Conservation (phyloP, 1,284 basidiomycete genomes). For the Apiotrichum akiyoshidainum region DNA sequence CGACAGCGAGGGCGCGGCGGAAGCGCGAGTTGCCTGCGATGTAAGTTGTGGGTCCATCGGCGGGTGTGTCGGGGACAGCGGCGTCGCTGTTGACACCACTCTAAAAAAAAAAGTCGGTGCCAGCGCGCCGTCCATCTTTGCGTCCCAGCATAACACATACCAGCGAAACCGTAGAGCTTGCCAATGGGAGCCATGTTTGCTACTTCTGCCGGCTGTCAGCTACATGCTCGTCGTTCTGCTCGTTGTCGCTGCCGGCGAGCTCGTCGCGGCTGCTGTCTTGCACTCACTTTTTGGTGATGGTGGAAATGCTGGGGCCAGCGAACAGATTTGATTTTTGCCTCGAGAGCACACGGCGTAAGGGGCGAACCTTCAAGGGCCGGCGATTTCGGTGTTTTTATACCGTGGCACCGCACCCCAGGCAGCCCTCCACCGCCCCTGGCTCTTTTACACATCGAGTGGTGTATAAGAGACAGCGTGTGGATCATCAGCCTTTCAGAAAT, state of each 20-base stretch:
- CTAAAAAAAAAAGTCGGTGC: neutral
- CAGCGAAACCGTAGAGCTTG: slow-evolving; percentile 40
- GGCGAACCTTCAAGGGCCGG: too few relatives aligned
- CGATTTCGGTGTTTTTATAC: too few relatives aligned
- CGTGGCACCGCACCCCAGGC: too few relatives aligned
- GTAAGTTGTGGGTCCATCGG: neutral
- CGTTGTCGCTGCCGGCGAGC: neutral
- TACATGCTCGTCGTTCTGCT: neutral
- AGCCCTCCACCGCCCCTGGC: too few relatives aligned
- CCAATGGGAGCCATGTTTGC: slow-evolving; percentile 38
- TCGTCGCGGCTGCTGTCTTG: neutral
- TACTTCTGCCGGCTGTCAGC: neutral
- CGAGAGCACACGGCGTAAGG: too few relatives aligned
- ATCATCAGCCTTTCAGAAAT: too few relatives aligned
- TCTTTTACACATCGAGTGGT: too few relatives aligned
- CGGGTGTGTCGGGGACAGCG: too few relatives aligned
- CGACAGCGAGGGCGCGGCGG: slow-evolving; percentile 66
- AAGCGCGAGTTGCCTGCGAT: slow-evolving; percentile 47
- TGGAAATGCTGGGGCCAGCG: neutral
- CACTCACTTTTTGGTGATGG: slow-evolving; percentile 21
- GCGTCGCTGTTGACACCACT: too few relatives aligned
- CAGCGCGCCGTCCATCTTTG: neutral
- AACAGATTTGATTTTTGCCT: too few relatives aligned
- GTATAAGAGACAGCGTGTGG: too few relatives aligned
- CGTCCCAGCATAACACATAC: slow-evolving; percentile 20